Evolutionary conservation across 2,329 filamentous ascomycete genomes (phyloP), one percentile per base, ranked within the genome.

Genomic region (Aspergillus latus): DNA sequence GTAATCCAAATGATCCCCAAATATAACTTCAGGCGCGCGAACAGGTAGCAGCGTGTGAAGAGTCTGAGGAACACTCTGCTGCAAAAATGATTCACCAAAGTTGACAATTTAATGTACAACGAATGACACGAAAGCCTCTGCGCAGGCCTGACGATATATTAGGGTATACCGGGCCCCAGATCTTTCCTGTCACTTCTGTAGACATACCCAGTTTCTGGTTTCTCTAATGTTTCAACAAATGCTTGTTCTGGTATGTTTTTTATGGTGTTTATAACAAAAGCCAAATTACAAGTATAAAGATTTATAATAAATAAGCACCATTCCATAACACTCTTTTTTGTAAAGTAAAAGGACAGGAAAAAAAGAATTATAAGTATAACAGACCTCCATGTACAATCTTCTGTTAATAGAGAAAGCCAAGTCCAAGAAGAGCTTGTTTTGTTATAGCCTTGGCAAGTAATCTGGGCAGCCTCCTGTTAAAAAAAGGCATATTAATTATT

Each of bases 391-490:
- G 74, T 37, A 69, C 68, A 58, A 78, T 70, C 16, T 69, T 67
- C 34, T 71, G 66, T 39, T 70, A 57, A 50, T 79, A 75, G n/a
- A 80, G 64, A 60, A 67, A 64, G 44, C 66, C 64, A 42, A 79
- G 65, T 39, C 71, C 72, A 36, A 68, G 57, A 30, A 79, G 59
- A 52, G 67, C 65, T 62, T 78, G 75, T 54, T 73, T 74, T 9
- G 75, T 67, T 64, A 77, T 75, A 15, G 30, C 54, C 63, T 75
- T 79, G 10, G 76, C 76, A 58, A 79, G 72, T 56, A 63, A 59
- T 29, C 66, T 70, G 4, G 76, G 75, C 50, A 78, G 64, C 66
- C 76, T 67, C 65, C 65, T 57, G 58, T 66, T 62, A 60, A 62
- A 21, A 55, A 72, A 73, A 15, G 66, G 68, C 8, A 62, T 58